Evolutionary conservation across 1,284 basidiomycete genomes (phyloP), one percentile per base, ranked within the genome.

Genomic region (Ustilago vetiveriae): DNA sequence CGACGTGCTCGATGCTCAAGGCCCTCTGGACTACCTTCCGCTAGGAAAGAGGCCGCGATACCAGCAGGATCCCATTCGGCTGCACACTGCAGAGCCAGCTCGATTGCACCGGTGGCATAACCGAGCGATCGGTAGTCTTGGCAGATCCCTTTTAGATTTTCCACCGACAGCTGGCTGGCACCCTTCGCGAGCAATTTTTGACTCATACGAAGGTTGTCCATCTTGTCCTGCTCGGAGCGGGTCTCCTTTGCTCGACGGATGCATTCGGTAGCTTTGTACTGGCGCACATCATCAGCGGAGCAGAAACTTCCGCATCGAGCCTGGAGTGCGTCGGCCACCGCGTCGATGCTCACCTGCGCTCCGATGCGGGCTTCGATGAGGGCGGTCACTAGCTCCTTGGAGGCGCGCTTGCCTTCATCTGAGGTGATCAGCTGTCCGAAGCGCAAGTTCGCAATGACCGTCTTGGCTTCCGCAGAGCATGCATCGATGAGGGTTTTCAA

Each of bases 201-300:
- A 22, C 60, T 68, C 45, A 62, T 36, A 17, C 39, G 54, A 55
- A 64, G 62, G 30, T 58, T 52, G 35, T 55, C 66, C 33, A 41
- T 37, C 43, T 58, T 46, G 22, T 59, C 47, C 33, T 68, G 72
- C 89, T 86, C 46, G 76, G 89, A 90, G 44, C 87, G 85, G 14
- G 90, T 89, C 80, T 94, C 92, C 42, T 90, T 89, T 22, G 96
- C 94, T 74, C 91, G 90, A 7, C 93, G 90, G 39, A 97, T 87
- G 72, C 90, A 92, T 83, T 99, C 96, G 79, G 92, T 90, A 1
- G 95, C 95, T 90, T 98, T 98, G 86, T 98, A 98, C 44, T 97
- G 84, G 85, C 97, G 91, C 38, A 98, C 96, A 83, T 99, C 96
- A 78, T 97, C 96, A 0, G 95, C 90, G 75, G 92, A 94, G 83